Evolutionary conservation across 306 rosid species (phyloP), one percentile per base, ranked within the genome.

Genomic region (Ormosia emarginata): DNA sequence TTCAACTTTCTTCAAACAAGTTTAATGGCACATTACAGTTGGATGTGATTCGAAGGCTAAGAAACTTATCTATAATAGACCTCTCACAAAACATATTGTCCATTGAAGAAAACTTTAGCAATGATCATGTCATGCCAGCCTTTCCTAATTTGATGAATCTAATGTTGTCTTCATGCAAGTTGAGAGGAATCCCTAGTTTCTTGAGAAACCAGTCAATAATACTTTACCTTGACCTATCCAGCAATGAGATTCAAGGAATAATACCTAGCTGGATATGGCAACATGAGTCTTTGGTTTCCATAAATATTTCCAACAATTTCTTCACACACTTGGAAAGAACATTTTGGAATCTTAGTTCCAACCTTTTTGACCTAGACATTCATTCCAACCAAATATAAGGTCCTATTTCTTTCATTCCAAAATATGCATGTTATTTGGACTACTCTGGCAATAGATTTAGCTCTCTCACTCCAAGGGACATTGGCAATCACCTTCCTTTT

Each of bases 1-100:
- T 90, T 33, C 75, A 17, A 18, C 88, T 93, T 52, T 18, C 91
- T 34, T 67, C 40, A 7, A 91, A 93, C 89, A 91, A 88, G 36
- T 80, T 91, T 8, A 84, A 14, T 0, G 97, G 94, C 55, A 67
- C 75, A 0, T 2, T 87, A n/a, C 8, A 50, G 0, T 67, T 91
- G 2, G 46, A 71, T 9, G 0, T 0, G 50, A 24, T 91, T 63
- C 32, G 17, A 12, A 57, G 50, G 14, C 34, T 90, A 0, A n/a
- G 5, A 12, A 84, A 81, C 62, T 86, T 90, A 14, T 7, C 71
- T 0, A 14, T 2, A 5, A 79, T 93, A 7, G 91, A 81, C 15
- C 93, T 93, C 50, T 86, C 90, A 5, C 74, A 43, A 36, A 91
- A 90, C 68, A 55, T 71, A 8, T 47, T 91, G 63, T 70, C 15